Base-by-base conservation (phyloP, 2,329 filamentous ascomycete species). In the Paraphoma sp. region DNA sequence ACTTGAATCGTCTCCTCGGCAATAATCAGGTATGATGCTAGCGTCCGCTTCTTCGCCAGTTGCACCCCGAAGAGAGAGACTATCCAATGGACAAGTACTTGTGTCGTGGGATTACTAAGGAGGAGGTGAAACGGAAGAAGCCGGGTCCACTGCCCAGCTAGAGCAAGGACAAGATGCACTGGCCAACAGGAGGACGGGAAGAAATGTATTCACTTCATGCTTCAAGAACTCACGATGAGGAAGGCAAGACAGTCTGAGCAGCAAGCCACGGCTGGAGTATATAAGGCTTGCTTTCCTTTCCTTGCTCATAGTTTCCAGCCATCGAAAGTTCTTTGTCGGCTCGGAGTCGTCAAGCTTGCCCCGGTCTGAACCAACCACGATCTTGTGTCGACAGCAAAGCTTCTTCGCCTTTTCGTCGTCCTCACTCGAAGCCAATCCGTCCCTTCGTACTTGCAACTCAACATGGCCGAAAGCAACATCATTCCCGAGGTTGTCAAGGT, bases 401-500 rank as follows among this genome's bases (percentile, higher is more conserved):
- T n/a, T n/a, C n/a, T n/a, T n/a, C n/a, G n/a, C n/a, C n/a, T n/a
- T n/a, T n/a, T n/a, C n/a, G n/a, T n/a, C n/a, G n/a, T n/a, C n/a
- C 11, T 14, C 2, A 23, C 23, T n/a, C 46, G 14, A 8, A 12
- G 17, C 17, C 5, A 30, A 40, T 33, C 28, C 17, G n/a, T n/a
- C 33, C 10, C 3, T 11, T 29, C 36, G 36, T n/a, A 18, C 41
- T 28, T 12, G 31, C 7, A 29, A n/a, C 7, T 49, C 47, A 49
- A 2, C 47, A 49, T 49, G 47, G 41, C 47, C 9, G 6, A 23
- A 9, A n/a, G n/a, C 38, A 42, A 52, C 6, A 40, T 53, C 1
- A 47, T 68, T 16, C 64, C 64, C 6, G 52, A 60, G n/a, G 60
- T 65, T 38, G 36, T 68, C 11, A 18, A 11, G 18, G 42, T 49